Percentiles rank a stretch among this genome's conserved stretches.
phyloP scores from a whole-genome alignment of 2,329 filamentous ascomycete genomes.

The Aspergillus sp. region DNA sequence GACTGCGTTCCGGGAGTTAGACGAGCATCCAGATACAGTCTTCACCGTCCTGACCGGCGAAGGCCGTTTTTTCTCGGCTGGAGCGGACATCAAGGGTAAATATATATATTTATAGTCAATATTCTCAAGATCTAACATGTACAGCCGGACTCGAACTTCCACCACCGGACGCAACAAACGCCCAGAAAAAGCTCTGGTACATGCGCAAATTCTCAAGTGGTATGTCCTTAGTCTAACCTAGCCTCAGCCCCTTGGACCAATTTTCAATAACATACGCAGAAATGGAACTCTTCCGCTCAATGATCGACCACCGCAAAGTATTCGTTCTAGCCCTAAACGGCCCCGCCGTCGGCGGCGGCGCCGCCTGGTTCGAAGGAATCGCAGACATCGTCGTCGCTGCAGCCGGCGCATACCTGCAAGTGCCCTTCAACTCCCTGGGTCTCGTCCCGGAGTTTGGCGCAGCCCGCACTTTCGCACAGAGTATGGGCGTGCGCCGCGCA shows the following conservation, averaged over 20 bases:
- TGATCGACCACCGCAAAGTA: constrained; percentile 58
- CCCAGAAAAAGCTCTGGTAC: constrained; percentile 15
- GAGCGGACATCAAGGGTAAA: constrained; percentile 14
- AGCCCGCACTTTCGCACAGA: constrained; percentile 51
- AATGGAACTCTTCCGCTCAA: constrained; percentile 45
- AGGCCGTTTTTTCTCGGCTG: constrained; percentile 17
- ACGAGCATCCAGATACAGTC: constrained; percentile 3
- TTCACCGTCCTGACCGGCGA: constrained; percentile 17
- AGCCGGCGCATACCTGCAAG: constrained; percentile 51
- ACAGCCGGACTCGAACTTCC: neutral
- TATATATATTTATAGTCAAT: neutral
- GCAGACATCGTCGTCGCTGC: constrained; percentile 56
- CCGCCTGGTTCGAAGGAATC: constrained; percentile 56
- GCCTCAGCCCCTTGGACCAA: no score
- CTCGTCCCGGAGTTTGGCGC: constrained; percentile 57
- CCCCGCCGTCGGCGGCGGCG: constrained; percentile 55
- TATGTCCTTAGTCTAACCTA: neutral
- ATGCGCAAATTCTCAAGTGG: constrained; percentile 15
- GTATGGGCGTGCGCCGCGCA: constrained; percentile 55
- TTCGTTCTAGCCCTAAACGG: constrained; percentile 57
- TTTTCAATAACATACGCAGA: neutral
- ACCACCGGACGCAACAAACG: neutral
- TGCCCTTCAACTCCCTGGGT: constrained; percentile 54
- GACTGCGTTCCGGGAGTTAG: constrained; percentile 12
- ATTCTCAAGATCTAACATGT: neutral